Evolutionary conservation across 1,139 yeast species (phyloP).

Genomic region (Sugiyamaella xylanicola): DNA sequence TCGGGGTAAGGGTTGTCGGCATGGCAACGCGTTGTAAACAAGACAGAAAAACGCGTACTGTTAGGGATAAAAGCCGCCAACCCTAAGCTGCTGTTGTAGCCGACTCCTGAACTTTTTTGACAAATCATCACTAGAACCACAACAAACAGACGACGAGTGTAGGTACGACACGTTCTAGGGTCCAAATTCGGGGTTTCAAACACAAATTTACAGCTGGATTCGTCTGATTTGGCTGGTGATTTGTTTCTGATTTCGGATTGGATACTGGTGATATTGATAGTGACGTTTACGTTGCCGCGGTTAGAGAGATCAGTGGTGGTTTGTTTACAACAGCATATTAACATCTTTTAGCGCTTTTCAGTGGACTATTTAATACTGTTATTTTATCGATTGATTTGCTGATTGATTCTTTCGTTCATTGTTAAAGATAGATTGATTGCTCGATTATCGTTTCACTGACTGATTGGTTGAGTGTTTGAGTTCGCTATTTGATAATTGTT

Average conservation of each 20-base stretch:
- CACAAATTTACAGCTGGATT: background rate
- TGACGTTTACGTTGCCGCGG: background rate
- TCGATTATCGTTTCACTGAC: too few species aligned
- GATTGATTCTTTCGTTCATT: background rate
- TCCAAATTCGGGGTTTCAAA: background rate
- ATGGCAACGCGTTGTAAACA: slow-evolving; percentile 17
- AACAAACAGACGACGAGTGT: background rate
- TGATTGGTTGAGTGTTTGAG: background rate
- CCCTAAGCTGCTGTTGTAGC: slow-evolving; percentile 7
- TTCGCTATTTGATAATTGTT: background rate
- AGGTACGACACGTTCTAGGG: background rate
- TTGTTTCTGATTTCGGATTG: too few species aligned
- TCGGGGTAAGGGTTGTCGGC: slow-evolving; percentile 7
- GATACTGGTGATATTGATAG: too few species aligned
- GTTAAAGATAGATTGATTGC: background rate
- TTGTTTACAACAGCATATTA: background rate
- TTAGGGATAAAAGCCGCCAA: slow-evolving; percentile 6
- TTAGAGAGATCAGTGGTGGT: background rate
- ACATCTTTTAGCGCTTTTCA: background rate
- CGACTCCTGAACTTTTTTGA: slow-evolving; percentile 14
- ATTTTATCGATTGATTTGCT: background rate
- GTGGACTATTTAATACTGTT: background rate
- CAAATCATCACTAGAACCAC: slow-evolving; percentile 15
- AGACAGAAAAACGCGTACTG: slow-evolving; percentile 13
- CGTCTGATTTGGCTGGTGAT: background rate